Base-by-base conservation (phyloP, 768 basidiomycete genomes). In the Crepidotus variabilis region DNA sequence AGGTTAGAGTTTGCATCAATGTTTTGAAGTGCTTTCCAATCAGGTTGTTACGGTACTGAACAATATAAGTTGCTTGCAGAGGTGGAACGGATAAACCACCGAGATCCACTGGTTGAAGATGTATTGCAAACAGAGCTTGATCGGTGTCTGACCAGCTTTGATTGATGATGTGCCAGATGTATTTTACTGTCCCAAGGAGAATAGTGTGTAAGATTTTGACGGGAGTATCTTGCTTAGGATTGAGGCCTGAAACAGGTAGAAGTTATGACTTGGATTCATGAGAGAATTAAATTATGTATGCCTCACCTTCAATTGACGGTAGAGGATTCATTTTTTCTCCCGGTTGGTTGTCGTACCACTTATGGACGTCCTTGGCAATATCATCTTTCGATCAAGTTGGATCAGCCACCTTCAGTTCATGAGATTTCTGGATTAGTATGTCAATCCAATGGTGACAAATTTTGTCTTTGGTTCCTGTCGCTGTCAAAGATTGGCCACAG, bases 151-250 rank as follows among this genome's bases (percentile, higher is more conserved):
- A 51, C 72, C 66, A 71, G 0, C 47, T 39, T 2, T 51, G 58
- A 58, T 67, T 58, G 1, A 65, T 57, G 0, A 39, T n/a, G 47
- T 72, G 67, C 76, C 75, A 78, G 0, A 68, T 52, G 58, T 78
- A 76, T 47, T 76, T 77, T 18, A 68, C 62, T 16, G 69, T 52
- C 0, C 75, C 74, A 13, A 78, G 72, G 0, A 74, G 65, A 16
- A 71, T 64, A 0, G 72, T 74, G 49, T 77, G 74, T 0, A 77
- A 62, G 22, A 76, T 66, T 57, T 77, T 72, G 16, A 71, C 64
- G 0, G 71, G 65, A 0, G 69, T 69, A 45, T 70, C 68, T 2
- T 39, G 56, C 6, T 45, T 51, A 16, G 68, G 67, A 54, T 70
- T 65, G 11, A 70, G 57, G 6, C 66, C 65, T 65, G 34, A 1